Base-by-base conservation (phyloP, 371 early-diverging fungal species). In the Dichotomocladium elegans region DNA sequence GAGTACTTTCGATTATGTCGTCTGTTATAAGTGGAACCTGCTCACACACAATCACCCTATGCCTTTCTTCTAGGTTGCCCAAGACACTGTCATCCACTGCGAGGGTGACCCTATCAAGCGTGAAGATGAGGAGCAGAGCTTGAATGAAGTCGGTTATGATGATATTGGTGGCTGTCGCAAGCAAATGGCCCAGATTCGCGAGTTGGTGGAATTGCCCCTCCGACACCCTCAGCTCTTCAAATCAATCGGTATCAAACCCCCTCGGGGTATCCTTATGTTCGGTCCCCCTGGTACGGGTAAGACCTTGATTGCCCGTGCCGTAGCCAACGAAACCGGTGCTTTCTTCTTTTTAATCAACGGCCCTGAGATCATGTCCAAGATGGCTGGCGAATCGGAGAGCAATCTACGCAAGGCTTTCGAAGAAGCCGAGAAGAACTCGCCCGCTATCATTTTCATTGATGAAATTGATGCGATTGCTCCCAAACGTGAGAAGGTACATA, bases 391-490 rank as follows among this genome's bases (percentile, higher is more conserved):
- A 68, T 92, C 93, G 58, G 99, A 99, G 74, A 91, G 91, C 64
- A 99, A 99, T 78, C 70, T 99, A 56, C 88, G 99, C 60, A 98
- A 99, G 75, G 97, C 96, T 2, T 99, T 99, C 58, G 98, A 99
- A 63, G 98, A 98, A 72, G 99, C 99, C 28, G 97, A 96, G 73
- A 96, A 98, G 81, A 95, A 98, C 74, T 87, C 93, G 42, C 99
- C 99, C 8, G 84, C 98, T 50, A 99, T 99, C 57, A 96, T 99
- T 57, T 99, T 99, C 68, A 99, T 99, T 70, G 99, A 99, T 80
- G 99, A 99, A 79, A 92, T 99, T 55, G 99, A 99, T 81, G 96
- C 99, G 25, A 99, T 99, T 67, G 99, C 99, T 25, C 99, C 99
- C 60, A 99, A 99, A 86, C 95, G 99, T 85, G 99, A 99, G 48